These are phyloP conservation scores for Ophiostoma novo-ulmi DNA, from an alignment of 2,329 filamentous ascomycete species.

Conservation along the genomic window DNA sequence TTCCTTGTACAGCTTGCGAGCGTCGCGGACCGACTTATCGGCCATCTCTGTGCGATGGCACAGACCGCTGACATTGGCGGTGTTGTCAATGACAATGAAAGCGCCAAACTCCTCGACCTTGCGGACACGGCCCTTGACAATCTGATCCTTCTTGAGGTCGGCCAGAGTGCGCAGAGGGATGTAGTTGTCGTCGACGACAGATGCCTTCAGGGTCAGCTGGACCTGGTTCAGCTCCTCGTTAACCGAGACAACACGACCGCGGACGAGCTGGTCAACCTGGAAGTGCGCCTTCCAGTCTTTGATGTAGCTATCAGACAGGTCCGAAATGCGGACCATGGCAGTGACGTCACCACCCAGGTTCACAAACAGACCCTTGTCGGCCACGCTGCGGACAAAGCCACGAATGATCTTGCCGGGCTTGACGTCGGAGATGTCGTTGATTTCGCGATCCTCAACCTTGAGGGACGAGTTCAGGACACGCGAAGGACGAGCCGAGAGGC, in stretches of 20 bases:
- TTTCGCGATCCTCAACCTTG: slow-evolving; percentile 73
- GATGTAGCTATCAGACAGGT: slow-evolving; percentile 83
- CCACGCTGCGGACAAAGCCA: slow-evolving; percentile 86
- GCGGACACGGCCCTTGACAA: slow-evolving; percentile 83
- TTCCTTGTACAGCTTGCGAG: slow-evolving; percentile 82
- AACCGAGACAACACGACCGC: slow-evolving; percentile 72
- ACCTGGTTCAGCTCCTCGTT: slow-evolving; percentile 65
- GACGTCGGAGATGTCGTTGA: slow-evolving; percentile 65
- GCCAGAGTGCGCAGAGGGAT: slow-evolving; percentile 65
- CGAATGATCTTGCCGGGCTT: slow-evolving; percentile 73
- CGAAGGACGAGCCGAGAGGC: slow-evolving; percentile 78
- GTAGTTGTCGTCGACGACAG: slow-evolving; percentile 69
- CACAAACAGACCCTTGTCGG: slow-evolving; percentile 85
- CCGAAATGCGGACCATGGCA: slow-evolving; percentile 76
- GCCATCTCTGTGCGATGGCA: slow-evolving; percentile 93
- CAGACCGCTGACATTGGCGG: slow-evolving; percentile 82
- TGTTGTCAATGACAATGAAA: slow-evolving; percentile 85
- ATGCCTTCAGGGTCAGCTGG: slow-evolving; percentile 82
- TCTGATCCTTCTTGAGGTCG: slow-evolving; percentile 73
- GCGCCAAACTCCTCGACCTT: slow-evolving; percentile 95
- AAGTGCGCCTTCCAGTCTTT: slow-evolving; percentile 95
- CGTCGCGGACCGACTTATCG: slow-evolving; percentile 73
- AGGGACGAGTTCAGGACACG: slow-evolving; percentile 83
- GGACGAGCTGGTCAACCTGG: slow-evolving; percentile 83
- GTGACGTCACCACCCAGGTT: slow-evolving; percentile 74